phyloP scores from a whole-genome alignment of 164 flowering plant genomes.

The Berberis thunbergii region DNA sequence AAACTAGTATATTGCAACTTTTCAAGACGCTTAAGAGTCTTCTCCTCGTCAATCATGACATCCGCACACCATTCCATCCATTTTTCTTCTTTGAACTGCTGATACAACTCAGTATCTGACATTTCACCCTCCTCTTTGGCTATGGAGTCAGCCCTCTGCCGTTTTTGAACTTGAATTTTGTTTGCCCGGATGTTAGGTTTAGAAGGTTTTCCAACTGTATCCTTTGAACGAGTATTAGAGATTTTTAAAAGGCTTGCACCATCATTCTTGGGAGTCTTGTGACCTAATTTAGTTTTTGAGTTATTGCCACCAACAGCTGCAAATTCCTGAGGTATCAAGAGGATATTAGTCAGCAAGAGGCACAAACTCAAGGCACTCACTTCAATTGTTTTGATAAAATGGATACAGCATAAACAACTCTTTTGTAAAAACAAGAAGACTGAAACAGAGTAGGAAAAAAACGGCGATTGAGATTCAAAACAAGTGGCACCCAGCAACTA shows the following conservation, averaged over 20 bases:
- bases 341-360: too few relatives aligned
- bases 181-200: constrained; percentile 21
- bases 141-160: constrained; percentile 49
- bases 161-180: constrained; percentile 37
- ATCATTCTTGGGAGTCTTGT: constrained; percentile 51
- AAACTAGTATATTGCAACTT: constrained; percentile 85
- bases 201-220: constrained; percentile 34
- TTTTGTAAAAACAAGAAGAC: too few relatives aligned
- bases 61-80: constrained; percentile 99
- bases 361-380: too few relatives aligned
- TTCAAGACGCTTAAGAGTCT: constrained; percentile 75
- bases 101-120: constrained; percentile 89
- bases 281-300: constrained; percentile 39
- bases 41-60: constrained; percentile 70
- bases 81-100: constrained; percentile 90
- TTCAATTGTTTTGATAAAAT: too few relatives aligned
- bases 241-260: constrained; percentile 28
- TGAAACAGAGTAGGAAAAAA: too few relatives aligned
- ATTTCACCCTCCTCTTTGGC: constrained; percentile 98
- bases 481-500: too few relatives aligned
- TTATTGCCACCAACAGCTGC: constrained; percentile 61
- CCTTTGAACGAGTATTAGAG: constrained; percentile 26
- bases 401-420: too few relatives aligned
- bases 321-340: constrained; percentile 50
- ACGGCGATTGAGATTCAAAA: too few relatives aligned